Percentiles rank a stretch among this genome's conserved stretches.
phyloP scores from a whole-genome alignment of 805 yeast genomes.

The Candida odintsovae region DNA sequence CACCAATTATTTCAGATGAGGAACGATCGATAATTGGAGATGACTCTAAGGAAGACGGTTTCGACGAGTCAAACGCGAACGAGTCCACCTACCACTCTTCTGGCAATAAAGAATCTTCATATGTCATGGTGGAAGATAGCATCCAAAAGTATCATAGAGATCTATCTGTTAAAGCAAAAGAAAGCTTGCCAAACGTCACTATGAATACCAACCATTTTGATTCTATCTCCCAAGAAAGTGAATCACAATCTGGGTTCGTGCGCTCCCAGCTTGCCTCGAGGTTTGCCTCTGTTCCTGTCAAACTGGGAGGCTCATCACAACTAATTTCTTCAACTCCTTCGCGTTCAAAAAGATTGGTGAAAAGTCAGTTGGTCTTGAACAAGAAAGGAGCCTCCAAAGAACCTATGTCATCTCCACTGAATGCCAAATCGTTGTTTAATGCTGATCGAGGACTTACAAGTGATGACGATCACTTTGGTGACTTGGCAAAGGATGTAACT shows the following conservation, averaged over 20 bases:
- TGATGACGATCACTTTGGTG: conserved; percentile 2
- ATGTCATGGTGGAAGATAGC: conserved; percentile 18
- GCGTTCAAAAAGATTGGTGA: not conserved
- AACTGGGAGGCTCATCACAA: not conserved
- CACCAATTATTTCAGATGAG: conserved; percentile 21
- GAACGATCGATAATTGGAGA: conserved; percentile 4
- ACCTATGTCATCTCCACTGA: not conserved
- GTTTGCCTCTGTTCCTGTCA: not conserved
- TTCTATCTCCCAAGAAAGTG: not conserved
- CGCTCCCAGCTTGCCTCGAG: not conserved
- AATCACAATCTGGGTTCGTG: not conserved
- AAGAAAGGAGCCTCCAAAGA: not conserved
- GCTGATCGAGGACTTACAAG: not conserved
- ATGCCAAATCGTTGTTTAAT: not conserved
- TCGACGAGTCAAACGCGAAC: not conserved
- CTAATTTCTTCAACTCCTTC: not conserved
- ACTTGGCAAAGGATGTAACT: conserved; percentile 16
- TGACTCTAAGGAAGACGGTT: not conserved
- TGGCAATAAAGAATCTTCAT: not conserved
- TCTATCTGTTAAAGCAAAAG: not conserved
- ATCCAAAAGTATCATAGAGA: conserved; percentile 9
- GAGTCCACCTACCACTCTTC: not conserved
- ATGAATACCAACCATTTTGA: not conserved
- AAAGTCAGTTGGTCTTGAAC: not conserved
- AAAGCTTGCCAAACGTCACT: not conserved